Evolutionary conservation across 208 protist species (phyloP).

Genomic region (Acanthamoeba healyi): DNA sequence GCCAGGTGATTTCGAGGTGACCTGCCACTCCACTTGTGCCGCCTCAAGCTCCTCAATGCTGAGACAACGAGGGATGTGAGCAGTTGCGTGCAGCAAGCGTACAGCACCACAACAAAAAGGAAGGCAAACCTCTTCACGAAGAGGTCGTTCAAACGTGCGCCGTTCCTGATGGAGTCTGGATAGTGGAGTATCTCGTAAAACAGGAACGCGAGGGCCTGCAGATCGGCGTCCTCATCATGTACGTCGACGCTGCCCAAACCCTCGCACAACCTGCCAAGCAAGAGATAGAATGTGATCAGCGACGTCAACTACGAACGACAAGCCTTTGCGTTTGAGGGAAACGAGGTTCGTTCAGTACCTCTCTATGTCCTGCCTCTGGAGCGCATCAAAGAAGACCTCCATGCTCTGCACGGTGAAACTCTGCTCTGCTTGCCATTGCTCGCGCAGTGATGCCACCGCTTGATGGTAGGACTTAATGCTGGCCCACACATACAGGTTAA

Average conservation of each 20-base stretch:
- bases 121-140: not conserved
- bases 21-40: conserved; percentile 30
- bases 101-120: not conserved
- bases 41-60: conserved; percentile 1
- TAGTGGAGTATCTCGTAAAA: conserved; percentile 66
- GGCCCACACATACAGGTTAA: not conserved
- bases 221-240: not conserved
- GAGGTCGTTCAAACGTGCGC: not conserved
- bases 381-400: not conserved
- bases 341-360: not conserved
- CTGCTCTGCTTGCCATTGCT: conserved; percentile 5
- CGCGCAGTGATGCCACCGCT: not conserved
- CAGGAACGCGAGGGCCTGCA: not conserved
- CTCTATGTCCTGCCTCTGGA: not conserved
- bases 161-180: not conserved
- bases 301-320: not conserved
- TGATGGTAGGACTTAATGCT: conserved; percentile 53
- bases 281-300: not conserved
- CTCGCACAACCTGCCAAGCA: not conserved
- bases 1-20: conserved; percentile 39
- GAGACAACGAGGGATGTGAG: not conserved
- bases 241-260: not conserved
- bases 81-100: not conserved
- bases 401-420: conserved; percentile 40
- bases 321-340: not conserved